Percentiles rank a stretch among this genome's conserved stretches.
Conservation (phyloP, 805 yeast genomes). For the Starmerella cellae region DNA sequence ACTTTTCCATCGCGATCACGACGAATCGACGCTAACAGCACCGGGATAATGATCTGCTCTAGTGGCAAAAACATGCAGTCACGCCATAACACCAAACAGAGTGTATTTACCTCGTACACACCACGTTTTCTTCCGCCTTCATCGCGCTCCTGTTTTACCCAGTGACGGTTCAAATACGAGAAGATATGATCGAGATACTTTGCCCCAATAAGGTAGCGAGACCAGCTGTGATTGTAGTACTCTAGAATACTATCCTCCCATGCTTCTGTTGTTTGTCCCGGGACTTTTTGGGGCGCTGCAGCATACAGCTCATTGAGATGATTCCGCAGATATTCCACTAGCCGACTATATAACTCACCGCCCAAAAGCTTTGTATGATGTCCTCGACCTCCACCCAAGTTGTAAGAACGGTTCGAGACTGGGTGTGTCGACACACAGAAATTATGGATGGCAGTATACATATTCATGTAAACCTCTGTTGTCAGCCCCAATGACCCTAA, state of each 20-base stretch:
- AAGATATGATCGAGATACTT: constrained; percentile 83
- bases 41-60: constrained; percentile 45
- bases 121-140: constrained; percentile 66
- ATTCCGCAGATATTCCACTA: constrained; percentile 49
- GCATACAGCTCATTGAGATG: constrained; percentile 32
- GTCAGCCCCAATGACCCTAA: constrained; percentile 28
- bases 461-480: constrained; percentile 60
- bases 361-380: constrained; percentile 51
- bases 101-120: constrained; percentile 79
- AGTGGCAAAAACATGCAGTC: constrained; percentile 62
- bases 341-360: constrained; percentile 67
- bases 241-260: constrained; percentile 54
- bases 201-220: constrained; percentile 80
- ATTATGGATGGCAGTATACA: constrained; percentile 84
- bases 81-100: constrained; percentile 81
- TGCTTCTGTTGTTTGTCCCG: constrained; percentile 22
- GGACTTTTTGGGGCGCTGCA: constrained; percentile 13
- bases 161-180: constrained; percentile 89
- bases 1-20: constrained; percentile 67
- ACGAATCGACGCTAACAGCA: constrained; percentile 63
- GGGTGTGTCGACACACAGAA: constrained; percentile 48
- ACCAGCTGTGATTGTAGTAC: constrained; percentile 80
- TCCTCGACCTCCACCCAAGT: constrained; percentile 6
- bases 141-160: constrained; percentile 93
- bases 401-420: constrained; percentile 7